phyloP scores from a whole-genome alignment of 371 early-diverging fungal genomes.

The Rhizopus arrhizus region DNA sequence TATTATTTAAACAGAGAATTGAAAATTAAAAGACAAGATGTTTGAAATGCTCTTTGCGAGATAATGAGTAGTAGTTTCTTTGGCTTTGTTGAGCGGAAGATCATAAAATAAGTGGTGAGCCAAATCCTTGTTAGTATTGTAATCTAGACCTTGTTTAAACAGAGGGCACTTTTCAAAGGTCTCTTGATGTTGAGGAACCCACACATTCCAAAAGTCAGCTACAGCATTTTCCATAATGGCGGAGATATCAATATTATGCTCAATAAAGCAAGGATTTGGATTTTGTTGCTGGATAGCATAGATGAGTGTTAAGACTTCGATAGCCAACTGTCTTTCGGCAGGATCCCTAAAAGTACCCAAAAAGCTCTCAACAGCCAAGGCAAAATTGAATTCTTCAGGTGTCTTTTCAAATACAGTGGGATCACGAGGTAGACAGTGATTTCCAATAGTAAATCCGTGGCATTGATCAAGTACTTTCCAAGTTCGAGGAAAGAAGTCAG shows the following conservation, averaged over 20 bases:
- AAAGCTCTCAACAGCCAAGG: slow-evolving; percentile 74
- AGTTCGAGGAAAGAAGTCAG: slow-evolving; percentile 77
- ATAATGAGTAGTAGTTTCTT: slow-evolving; percentile 72
- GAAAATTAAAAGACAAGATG: background rate
- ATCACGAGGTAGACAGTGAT: slow-evolving; percentile 68
- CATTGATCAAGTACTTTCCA: slow-evolving; percentile 71
- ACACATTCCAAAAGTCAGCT: slow-evolving; percentile 67
- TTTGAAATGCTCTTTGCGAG: slow-evolving; percentile 35
- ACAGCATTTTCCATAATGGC: slow-evolving; percentile 69
- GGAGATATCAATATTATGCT: slow-evolving; percentile 61
- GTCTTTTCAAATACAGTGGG: slow-evolving; percentile 88
- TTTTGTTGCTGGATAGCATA: slow-evolving; percentile 63
- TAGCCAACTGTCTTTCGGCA: slow-evolving; percentile 83
- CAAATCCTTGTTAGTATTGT: slow-evolving; percentile 64
- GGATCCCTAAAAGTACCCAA: slow-evolving; percentile 74
- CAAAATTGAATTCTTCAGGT: slow-evolving; percentile 81
- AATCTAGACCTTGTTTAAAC: slow-evolving; percentile 41
- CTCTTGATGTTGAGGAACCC: slow-evolving; percentile 55
- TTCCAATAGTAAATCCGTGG: slow-evolving; percentile 59
- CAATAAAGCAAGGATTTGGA: slow-evolving; percentile 59
- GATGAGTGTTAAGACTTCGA: slow-evolving; percentile 71
- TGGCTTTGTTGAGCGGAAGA: slow-evolving; percentile 65
- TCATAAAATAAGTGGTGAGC: slow-evolving; percentile 81
- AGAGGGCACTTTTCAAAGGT: slow-evolving; percentile 27
- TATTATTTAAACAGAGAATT: background rate